Evolutionary conservation across 306 rosid species (phyloP).

Genomic region (Quercus ilex): DNA sequence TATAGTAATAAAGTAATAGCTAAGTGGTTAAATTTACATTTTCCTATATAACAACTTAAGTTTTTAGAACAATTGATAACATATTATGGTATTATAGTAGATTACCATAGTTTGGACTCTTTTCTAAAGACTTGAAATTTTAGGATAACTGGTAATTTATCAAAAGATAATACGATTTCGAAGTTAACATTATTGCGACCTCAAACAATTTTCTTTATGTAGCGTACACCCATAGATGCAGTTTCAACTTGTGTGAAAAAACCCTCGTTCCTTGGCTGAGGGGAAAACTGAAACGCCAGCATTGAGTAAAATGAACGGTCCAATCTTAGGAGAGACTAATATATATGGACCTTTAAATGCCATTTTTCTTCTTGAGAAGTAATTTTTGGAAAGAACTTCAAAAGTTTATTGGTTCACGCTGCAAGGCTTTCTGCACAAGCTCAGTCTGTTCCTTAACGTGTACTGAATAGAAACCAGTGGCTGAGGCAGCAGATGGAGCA

Average conservation of each 20-base stretch:
- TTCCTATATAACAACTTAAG: too few species aligned
- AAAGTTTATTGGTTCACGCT: slow-evolving; percentile 48
- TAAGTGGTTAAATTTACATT: too few species aligned
- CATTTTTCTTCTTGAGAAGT: neutral
- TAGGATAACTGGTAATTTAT: too few species aligned
- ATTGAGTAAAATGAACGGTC: neutral
- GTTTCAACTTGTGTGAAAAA: neutral
- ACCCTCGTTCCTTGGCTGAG: neutral
- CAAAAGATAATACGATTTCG: neutral
- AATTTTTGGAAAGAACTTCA: neutral
- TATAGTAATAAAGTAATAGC: too few species aligned
- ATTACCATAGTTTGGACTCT: too few species aligned
- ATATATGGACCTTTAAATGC: neutral
- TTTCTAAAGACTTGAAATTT: too few species aligned
- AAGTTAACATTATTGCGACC: neutral
- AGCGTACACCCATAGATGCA: neutral
- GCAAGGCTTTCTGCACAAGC: slow-evolving; percentile 76
- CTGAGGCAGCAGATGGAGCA: slow-evolving; percentile 88
- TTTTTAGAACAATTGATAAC: too few species aligned
- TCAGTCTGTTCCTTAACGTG: slow-evolving; percentile 85
- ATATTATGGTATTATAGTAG: too few species aligned
- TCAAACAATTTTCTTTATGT: neutral
- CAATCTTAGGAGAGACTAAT: neutral
- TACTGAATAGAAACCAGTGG: slow-evolving; percentile 78
- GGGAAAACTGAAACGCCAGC: neutral